Evolutionary conservation across 768 basidiomycete genomes (phyloP).

Genomic region (Gloeophyllum trabeum): DNA sequence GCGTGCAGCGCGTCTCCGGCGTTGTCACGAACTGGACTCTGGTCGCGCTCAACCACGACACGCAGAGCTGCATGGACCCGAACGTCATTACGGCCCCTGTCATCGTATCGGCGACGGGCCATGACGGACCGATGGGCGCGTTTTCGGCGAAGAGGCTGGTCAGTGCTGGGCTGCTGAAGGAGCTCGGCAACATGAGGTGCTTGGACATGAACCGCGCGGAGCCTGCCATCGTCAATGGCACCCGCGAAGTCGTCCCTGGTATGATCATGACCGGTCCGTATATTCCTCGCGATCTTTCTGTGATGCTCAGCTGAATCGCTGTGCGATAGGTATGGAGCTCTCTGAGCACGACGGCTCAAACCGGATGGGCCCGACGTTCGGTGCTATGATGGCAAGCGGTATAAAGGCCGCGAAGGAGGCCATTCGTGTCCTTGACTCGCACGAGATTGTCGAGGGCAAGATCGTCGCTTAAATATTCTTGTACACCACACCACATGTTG

Average conservation of each 20-base stretch:
- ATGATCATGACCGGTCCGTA: constrained; percentile 54
- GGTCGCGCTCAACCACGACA: constrained; percentile 52
- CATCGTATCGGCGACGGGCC: constrained; percentile 61
- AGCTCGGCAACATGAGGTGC: constrained; percentile 71
- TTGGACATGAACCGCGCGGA: constrained; percentile 79
- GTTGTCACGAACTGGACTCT: constrained; percentile 47
- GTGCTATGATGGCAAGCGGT: constrained; percentile 71
- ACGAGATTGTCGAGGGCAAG: constrained; percentile 41
- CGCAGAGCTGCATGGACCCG: constrained; percentile 60
- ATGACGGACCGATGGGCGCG: constrained; percentile 74
- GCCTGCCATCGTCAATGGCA: constrained; percentile 68
- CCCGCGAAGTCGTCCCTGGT: constrained; percentile 67
- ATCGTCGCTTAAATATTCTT: constrained; percentile 34
- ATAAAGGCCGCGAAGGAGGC: constrained; percentile 63
- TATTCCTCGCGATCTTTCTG: background rate
- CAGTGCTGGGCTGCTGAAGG: constrained; percentile 60
- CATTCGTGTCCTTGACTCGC: constrained; percentile 35
- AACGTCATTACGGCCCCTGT: constrained; percentile 76
- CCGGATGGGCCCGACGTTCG: constrained; percentile 62
- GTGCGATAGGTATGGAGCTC: constrained; percentile 62
- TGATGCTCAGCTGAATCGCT: constrained; percentile 1
- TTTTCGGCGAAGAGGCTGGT: constrained; percentile 75
- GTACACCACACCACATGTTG: too few relatives aligned
- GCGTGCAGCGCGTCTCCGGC: constrained; percentile 33
- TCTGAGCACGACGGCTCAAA: constrained; percentile 73